Evolutionary conservation across 768 basidiomycete species (phyloP).

Genomic region (Tricholoma flavovirens): DNA sequence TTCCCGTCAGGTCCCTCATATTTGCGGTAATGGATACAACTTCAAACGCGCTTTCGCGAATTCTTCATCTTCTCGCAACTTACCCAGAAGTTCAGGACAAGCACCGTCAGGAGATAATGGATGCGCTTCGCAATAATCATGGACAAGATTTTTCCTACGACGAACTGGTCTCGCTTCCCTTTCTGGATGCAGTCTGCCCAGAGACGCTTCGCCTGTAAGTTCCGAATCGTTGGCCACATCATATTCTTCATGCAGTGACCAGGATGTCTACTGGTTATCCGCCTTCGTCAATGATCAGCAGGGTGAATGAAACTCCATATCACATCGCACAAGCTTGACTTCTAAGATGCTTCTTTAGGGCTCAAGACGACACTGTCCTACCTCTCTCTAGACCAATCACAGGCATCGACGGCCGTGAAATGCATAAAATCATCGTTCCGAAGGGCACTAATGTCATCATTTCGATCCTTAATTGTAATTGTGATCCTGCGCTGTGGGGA

Average conservation of each 20-base stretch:
- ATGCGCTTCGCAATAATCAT: conserved; percentile 6
- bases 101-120: conserved; percentile 30
- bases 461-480: conserved; percentile 33
- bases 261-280: conserved; percentile 6
- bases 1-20: conserved; percentile 16
- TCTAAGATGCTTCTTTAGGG: conserved; percentile 17
- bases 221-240: neutral
- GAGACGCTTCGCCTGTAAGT: conserved; percentile 36
- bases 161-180: conserved; percentile 28
- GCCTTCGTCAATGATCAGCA: conserved; percentile 7
- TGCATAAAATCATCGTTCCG: conserved; percentile 32
- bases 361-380: conserved; percentile 30
- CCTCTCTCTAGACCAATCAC: conserved; percentile 36
- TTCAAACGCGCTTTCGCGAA: conserved; percentile 31
- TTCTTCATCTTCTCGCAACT: conserved; percentile 27
- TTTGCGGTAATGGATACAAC: conserved; percentile 42
- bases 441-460: conserved; percentile 33
- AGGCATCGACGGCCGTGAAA: conserved; percentile 29
- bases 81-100: conserved; percentile 27
- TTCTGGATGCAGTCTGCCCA: conserved; percentile 32
- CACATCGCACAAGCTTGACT: neutral
- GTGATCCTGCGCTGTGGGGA: conserved; percentile 43
- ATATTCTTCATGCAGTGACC: neutral
- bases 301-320: conserved; percentile 7
- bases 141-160: conserved; percentile 30